A percentile compares a stretch with the other conserved stretches of the same genome.
Conservation (phyloP, 768 basidiomycete species). For the Crepidotus variabilis region DNA sequence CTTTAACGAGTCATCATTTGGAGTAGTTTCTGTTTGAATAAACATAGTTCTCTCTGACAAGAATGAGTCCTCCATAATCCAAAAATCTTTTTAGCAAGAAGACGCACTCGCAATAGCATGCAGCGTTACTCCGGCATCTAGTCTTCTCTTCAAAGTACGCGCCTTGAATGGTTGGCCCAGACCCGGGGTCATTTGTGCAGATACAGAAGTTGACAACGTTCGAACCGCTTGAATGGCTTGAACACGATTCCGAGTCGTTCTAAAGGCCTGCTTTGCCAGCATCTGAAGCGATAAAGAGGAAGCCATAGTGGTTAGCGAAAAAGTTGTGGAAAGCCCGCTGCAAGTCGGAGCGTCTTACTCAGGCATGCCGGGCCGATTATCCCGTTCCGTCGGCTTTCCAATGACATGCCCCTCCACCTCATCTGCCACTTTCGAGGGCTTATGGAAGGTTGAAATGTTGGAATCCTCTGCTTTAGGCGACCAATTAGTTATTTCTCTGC, state of each 20-base stretch:
- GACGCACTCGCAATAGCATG: constrained; percentile 12
- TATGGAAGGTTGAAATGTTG: constrained; percentile 1
- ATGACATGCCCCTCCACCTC: neutral
- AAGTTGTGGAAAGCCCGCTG: constrained; percentile 8
- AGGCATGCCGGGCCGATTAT: neutral
- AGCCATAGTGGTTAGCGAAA: constrained; percentile 19
- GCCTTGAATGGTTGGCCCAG: constrained; percentile 8
- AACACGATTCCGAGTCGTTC: constrained; percentile 9
- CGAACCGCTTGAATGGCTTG: neutral
- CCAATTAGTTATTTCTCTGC: constrained; percentile 5
- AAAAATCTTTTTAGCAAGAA: constrained; percentile 1
- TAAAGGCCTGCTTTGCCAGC: constrained; percentile 10
- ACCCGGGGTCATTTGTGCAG: constrained; percentile 1
- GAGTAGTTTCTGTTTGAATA: constrained; percentile 96
- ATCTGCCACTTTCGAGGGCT: neutral
- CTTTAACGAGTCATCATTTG: constrained; percentile 96
- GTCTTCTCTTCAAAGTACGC: constrained; percentile 7
- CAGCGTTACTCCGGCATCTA: constrained; percentile 4
- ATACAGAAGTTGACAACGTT: constrained; percentile 8
- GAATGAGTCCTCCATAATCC: neutral
- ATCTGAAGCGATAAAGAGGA: constrained; percentile 16
- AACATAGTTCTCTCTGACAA: constrained; percentile 83
- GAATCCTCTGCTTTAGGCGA: constrained; percentile 6
- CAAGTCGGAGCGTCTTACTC: neutral
- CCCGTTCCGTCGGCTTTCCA: neutral